Conservation (phyloP, 768 basidiomycete species). For the Mycena chlorophos region DNA sequence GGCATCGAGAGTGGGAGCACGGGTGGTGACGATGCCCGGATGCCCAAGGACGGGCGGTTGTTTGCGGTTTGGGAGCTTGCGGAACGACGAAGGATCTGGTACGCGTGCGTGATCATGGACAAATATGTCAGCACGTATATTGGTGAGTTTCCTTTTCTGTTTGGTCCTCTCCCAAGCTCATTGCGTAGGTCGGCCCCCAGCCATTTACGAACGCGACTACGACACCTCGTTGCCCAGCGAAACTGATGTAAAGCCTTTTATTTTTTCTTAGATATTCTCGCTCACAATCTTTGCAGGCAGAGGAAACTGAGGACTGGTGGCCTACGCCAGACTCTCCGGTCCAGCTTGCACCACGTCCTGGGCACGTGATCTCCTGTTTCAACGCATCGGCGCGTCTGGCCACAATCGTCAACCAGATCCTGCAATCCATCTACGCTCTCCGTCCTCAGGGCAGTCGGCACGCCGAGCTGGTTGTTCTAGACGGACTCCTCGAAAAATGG, state of each 20-base stretch:
- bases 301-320: constrained; percentile 61
- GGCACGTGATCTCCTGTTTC: constrained; percentile 70
- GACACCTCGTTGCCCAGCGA: constrained; percentile 67
- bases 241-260: constrained; percentile 46
- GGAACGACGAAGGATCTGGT: constrained; percentile 75
- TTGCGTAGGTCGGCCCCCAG: constrained; percentile 60
- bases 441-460: constrained; percentile 56
- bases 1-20: too few relatives aligned
- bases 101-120: constrained; percentile 76
- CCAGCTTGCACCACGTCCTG: constrained; percentile 39
- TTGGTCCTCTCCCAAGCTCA: neutral
- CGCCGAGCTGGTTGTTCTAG: constrained; percentile 56
- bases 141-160: constrained; percentile 39
- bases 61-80: constrained; percentile 65
- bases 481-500: constrained; percentile 71
- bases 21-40: too few relatives aligned
- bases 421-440: constrained; percentile 72
- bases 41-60: constrained; percentile 31
- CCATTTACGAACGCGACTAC: constrained; percentile 74
- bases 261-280: constrained; percentile 2
- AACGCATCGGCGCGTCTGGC: constrained; percentile 76
- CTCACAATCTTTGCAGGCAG: constrained; percentile 41
- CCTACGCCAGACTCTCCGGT: constrained; percentile 30
- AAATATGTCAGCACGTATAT: constrained; percentile 80
- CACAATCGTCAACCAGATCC: constrained; percentile 63